A percentile compares a stretch with the other conserved stretches of the same genome.
Evolutionary conservation across 2,329 filamentous ascomycete species (phyloP).

Genomic region (Pestalotiopsis sp.): DNA sequence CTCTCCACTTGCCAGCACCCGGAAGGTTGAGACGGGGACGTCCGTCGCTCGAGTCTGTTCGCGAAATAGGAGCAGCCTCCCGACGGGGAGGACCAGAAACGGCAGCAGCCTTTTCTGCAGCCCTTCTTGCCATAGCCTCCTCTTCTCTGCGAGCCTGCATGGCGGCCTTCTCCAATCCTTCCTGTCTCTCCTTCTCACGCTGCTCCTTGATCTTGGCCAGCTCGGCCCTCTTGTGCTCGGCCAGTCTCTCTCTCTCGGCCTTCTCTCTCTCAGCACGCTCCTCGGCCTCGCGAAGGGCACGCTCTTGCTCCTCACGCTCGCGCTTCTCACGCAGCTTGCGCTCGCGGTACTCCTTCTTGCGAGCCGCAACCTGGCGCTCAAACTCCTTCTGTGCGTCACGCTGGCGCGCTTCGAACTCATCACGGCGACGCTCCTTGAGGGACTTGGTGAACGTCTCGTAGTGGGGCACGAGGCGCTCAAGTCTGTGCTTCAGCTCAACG

Average conservation of each 20-base stretch:
- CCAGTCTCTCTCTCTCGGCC: slow-evolving; percentile 78
- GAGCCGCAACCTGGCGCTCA: slow-evolving; percentile 85
- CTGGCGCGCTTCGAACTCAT: slow-evolving; percentile 94
- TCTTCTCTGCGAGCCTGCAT: slow-evolving; percentile 83
- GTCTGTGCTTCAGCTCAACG: slow-evolving; percentile 90
- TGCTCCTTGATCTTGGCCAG: slow-evolving; percentile 69
- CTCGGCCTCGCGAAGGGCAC: slow-evolving; percentile 78
- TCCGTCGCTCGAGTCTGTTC: slow-evolving; percentile 31
- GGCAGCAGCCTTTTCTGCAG: slow-evolving; percentile 63
- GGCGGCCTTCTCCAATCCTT: slow-evolving; percentile 65
- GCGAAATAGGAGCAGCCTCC: slow-evolving; percentile 42
- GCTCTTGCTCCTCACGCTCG: slow-evolving; percentile 84
- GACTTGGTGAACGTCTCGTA: slow-evolving; percentile 85
- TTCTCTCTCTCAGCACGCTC: slow-evolving; percentile 81
- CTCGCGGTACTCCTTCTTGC: slow-evolving; percentile 88
- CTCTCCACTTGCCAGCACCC: slow-evolving; percentile 46
- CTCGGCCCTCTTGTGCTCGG: slow-evolving; percentile 78
- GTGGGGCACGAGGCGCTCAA: slow-evolving; percentile 78
- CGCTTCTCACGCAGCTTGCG: slow-evolving; percentile 80
- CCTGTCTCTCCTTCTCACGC: slow-evolving; percentile 69
- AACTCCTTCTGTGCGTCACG: slow-evolving; percentile 91
- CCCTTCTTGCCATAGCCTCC: slow-evolving; percentile 79
- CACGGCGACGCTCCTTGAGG: slow-evolving; percentile 83
- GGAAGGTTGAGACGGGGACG: slow-evolving; percentile 29
- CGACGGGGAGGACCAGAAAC: slow-evolving; percentile 36